phyloP scores from a whole-genome alignment of 768 basidiomycete species.

The Coprinopsis sp. region DNA sequence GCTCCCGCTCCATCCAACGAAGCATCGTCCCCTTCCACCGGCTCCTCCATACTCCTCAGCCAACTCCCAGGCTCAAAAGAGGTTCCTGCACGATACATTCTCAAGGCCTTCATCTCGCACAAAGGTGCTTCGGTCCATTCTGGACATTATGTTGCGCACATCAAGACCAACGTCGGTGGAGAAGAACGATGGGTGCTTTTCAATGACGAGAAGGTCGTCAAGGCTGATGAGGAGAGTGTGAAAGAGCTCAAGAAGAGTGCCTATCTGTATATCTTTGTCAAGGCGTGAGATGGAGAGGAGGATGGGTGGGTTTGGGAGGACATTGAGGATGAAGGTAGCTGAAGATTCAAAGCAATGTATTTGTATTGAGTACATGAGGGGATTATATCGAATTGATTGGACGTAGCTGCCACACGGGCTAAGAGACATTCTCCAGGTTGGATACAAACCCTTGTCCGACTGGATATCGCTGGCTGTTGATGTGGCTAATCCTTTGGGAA shows the following conservation, averaged over 20 bases:
- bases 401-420: too few relatives aligned
- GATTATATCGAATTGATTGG: too few relatives aligned
- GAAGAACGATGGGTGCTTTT: constrained; percentile 76
- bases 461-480: too few relatives aligned
- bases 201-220: constrained; percentile 95
- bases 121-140: constrained; percentile 95
- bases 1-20: constrained; percentile 14
- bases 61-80: constrained; percentile 44
- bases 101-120: constrained; percentile 96
- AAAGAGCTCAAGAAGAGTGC: constrained; percentile 77
- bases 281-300: too few relatives aligned
- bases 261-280: constrained; percentile 92
- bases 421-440: too few relatives aligned
- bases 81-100: constrained; percentile 71
- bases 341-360: too few relatives aligned
- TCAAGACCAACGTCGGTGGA: constrained; percentile 34
- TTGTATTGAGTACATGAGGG: too few relatives aligned
- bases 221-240: constrained; percentile 80
- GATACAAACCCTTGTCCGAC: too few relatives aligned
- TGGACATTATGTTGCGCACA: constrained; percentile 88
- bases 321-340: too few relatives aligned
- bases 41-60: too few relatives aligned
- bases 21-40: constrained; percentile 18
- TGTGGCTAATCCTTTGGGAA: too few relatives aligned
- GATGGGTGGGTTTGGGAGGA: too few relatives aligned